These are phyloP conservation scores for Mucor ambiguus DNA, from an alignment of 371 early-diverging fungal species.

Conservation along the genomic window DNA sequence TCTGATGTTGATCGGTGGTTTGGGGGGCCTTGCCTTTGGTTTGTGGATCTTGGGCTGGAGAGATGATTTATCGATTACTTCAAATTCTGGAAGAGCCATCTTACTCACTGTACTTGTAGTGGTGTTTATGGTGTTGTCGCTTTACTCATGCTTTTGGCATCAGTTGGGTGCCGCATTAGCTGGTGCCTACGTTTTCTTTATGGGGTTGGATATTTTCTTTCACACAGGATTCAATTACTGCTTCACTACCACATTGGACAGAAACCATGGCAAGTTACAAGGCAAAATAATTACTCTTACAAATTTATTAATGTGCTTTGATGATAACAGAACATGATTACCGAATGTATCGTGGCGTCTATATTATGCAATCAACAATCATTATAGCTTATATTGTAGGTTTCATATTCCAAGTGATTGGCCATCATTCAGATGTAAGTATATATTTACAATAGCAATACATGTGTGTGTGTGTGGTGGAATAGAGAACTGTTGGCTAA, in stretches of 20 bases:
- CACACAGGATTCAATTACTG: constrained; percentile 69
- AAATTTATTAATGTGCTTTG: not conserved
- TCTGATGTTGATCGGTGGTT: constrained; percentile 53
- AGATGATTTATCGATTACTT: constrained; percentile 55
- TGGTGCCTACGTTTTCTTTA: constrained; percentile 71
- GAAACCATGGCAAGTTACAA: constrained; percentile 26
- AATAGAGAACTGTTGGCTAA: not conserved
- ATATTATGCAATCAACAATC: constrained; percentile 34
- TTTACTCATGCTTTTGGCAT: constrained; percentile 58
- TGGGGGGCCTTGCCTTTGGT: constrained; percentile 67
- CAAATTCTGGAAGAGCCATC: constrained; percentile 60
- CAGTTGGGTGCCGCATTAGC: constrained; percentile 65
- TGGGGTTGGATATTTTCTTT: constrained; percentile 78
- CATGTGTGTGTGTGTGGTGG: no score
- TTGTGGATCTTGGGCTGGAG: constrained; percentile 67
- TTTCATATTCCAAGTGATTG: constrained; percentile 16
- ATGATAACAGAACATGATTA: constrained; percentile 15
- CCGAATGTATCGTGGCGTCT: constrained; percentile 22
- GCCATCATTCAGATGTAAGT: constrained; percentile 7
- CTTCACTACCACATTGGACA: constrained; percentile 32
- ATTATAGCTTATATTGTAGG: constrained; percentile 28
- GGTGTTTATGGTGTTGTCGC: constrained; percentile 54
- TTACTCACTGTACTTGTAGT: constrained; percentile 63
- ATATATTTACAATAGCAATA: not conserved
- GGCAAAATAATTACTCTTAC: no score